Base-by-base conservation (phyloP, 345 rosid genomes). In the Linum trigynum region DNA sequence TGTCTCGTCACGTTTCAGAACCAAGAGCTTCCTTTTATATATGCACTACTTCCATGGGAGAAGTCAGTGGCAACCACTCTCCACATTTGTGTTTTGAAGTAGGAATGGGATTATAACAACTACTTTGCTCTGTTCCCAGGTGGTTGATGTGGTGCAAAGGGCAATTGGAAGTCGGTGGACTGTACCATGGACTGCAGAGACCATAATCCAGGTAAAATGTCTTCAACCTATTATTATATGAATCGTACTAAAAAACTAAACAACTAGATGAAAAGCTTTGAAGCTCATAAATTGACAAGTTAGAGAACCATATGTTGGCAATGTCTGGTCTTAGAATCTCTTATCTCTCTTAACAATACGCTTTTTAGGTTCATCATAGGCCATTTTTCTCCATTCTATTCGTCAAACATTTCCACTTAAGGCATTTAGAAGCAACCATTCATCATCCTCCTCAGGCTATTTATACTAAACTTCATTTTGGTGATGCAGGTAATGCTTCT, bases 171-270 rank as follows among this genome's bases (percentile, higher is more conserved):
- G 86, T 65, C 77, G 74, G 61, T 95, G 99, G 99, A 79, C 83
- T 42, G 99, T 95, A 67, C 99, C 97, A 51, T 95, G 99, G 99
- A 82, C 87, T 63, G 94, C 87, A 14, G 91, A 89, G 84, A 95
- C 95, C 67, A 92, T 95, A 67, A 39, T 89, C 70, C 91, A 91
- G 92, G 99, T 91, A 77, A 58, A 43, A n/a, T 57, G 63, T 68
- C 38, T 38, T 38, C 37, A 32, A 7, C 16, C 50, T 1, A 7
- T 64, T 62, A 17, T 7, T 23, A n/a, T 35, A 35, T 59, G 42
- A 39, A 42, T 67, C 14, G 14, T 48, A 48, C 53, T 48, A 48
- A 15, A 48, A 48, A 48, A 10, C 2, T 57, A 39, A 36, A 40
- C 41, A 7, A 39, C 51, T 66, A 39, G 55, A 56, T 42, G 16